phyloP scores from a whole-genome alignment of 2,329 filamentous ascomycete genomes.

The Sarocladium kiliense region DNA sequence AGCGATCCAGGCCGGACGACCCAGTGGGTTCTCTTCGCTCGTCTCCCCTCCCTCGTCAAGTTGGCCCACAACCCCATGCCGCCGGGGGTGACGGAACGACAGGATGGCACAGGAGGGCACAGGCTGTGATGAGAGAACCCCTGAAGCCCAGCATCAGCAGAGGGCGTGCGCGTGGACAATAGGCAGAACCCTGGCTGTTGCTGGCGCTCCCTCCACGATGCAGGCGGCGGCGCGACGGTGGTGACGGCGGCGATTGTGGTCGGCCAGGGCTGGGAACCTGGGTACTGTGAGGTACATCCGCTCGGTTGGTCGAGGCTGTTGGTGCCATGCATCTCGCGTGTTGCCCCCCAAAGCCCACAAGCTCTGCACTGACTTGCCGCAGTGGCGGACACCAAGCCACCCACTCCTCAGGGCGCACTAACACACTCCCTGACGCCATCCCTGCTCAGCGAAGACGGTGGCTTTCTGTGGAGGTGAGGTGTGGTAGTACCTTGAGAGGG shows the following conservation, averaged over 20 bases:
- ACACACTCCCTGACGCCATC: conserved; percentile 6
- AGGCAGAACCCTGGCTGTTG: conserved; percentile 1
- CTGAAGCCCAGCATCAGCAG: conserved; percentile 6
- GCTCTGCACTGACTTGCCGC: background rate
- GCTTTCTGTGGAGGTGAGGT: too few relatives aligned
- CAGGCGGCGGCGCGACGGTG: conserved; percentile 7
- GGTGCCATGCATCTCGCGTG: background rate
- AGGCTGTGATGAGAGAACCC: conserved; percentile 5
- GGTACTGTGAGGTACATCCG: conserved; percentile 3
- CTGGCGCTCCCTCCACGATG: conserved; percentile 3
- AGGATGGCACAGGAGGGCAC: background rate
- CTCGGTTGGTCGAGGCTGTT: background rate
- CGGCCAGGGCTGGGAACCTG: background rate
- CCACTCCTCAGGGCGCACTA: conserved; percentile 7
- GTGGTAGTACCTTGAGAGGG: too few relatives aligned
- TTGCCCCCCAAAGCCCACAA: background rate
- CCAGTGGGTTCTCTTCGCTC: background rate
- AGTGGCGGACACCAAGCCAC: background rate
- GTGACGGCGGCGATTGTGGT: conserved; percentile 2
- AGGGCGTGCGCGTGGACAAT: background rate
- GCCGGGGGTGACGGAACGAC: conserved; percentile 8
- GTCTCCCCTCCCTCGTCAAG: background rate
- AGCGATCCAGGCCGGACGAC: conserved; percentile 1
- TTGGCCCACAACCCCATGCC: conserved; percentile 6
- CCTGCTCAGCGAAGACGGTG: background rate